phyloP scores from a whole-genome alignment of 306 rosid genomes.

The Citrullus mucosospermus region DNA sequence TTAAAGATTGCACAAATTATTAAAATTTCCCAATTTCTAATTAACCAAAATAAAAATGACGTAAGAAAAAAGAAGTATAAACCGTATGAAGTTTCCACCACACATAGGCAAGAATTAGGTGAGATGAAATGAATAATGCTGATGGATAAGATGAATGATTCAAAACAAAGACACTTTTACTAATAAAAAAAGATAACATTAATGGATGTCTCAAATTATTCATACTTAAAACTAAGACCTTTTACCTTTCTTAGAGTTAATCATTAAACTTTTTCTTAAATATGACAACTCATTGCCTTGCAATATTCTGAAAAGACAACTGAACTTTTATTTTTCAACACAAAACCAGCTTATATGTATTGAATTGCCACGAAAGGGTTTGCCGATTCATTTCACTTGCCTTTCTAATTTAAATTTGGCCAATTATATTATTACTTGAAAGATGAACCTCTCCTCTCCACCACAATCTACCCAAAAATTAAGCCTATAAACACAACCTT shows the following conservation, averaged over 20 bases:
- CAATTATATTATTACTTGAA: neutral
- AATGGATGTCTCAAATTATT: neutral
- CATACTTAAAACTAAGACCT: neutral
- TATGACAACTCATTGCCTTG: neutral
- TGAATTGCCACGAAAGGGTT: neutral
- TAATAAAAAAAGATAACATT: neutral
- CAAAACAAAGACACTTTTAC: neutral
- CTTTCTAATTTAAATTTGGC: neutral
- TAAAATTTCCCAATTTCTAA: neutral
- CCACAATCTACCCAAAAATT: neutral
- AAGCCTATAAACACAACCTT: no score
- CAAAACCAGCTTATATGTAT: neutral
- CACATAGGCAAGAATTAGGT: neutral
- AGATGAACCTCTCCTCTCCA: neutral
- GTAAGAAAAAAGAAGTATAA: neutral
- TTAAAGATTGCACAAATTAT: neutral
- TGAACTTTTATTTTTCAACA: neutral
- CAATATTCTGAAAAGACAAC: neutral
- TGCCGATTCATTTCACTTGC: neutral
- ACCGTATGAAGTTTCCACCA: neutral
- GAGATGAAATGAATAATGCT: neutral
- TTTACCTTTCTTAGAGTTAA: neutral
- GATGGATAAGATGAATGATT: neutral
- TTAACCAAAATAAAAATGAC: neutral
- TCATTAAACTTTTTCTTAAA: neutral